Conservation (phyloP, 352 stramenopile species). For the Phytophthora cactorum region DNA sequence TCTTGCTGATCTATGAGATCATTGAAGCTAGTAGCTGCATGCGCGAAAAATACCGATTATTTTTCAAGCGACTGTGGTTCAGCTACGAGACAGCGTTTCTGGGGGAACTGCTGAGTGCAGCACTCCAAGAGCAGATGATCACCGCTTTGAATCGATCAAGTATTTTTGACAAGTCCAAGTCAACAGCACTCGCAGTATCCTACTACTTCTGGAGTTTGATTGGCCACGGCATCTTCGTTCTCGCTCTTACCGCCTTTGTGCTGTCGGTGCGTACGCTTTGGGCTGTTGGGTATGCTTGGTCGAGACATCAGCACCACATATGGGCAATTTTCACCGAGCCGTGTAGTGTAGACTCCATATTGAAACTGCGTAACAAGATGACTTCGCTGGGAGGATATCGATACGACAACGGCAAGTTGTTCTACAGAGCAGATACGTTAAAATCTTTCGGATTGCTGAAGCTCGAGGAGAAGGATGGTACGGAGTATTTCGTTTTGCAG, state of each 20-base stretch:
- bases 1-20: conserved; percentile 38
- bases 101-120: conserved; percentile 22
- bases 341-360: conserved; percentile 28
- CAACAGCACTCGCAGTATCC: conserved; percentile 25
- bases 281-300: conserved; percentile 25
- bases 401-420: conserved; percentile 18
- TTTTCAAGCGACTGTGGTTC: conserved; percentile 32
- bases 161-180: conserved; percentile 15
- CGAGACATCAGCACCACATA: neutral
- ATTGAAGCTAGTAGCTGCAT: conserved; percentile 22
- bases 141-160: conserved; percentile 15
- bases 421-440: conserved; percentile 21
- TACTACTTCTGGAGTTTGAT: conserved; percentile 32
- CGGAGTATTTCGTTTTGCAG: conserved; percentile 25
- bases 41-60: neutral
- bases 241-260: conserved; percentile 20
- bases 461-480: conserved; percentile 16
- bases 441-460: conserved; percentile 35
- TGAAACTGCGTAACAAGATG: conserved; percentile 31
- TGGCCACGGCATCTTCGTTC: conserved; percentile 22
- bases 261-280: conserved; percentile 20
- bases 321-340: conserved; percentile 19
- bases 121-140: conserved; percentile 20
- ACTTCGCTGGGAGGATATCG: conserved; percentile 24
- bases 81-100: conserved; percentile 35